Conservation (phyloP, 139 green algal genomes). For the Eudorina sp. region DNA sequence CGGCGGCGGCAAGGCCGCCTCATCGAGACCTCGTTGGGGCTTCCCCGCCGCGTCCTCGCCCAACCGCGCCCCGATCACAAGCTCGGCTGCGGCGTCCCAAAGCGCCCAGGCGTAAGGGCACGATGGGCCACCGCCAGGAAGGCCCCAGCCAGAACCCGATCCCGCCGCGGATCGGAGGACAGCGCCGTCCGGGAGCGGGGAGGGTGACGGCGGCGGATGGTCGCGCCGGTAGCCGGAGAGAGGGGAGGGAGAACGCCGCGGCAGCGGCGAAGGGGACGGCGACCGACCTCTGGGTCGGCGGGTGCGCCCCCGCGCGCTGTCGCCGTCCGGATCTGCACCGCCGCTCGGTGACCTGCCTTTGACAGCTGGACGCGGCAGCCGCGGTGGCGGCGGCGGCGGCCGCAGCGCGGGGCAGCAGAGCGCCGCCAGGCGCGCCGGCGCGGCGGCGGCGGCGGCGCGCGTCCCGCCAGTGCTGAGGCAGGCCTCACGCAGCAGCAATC, state of each 20-base stretch:
- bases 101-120: slow-evolving; percentile 13
- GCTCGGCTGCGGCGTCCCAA: not conserved
- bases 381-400: not conserved
- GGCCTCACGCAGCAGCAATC: not conserved
- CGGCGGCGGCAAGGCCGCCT: not conserved
- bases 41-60: not conserved
- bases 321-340: too few species aligned
- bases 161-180: not conserved
- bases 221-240: too few species aligned
- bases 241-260: not conserved
- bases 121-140: not conserved
- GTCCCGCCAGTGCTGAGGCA: not conserved
- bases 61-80: not conserved
- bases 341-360: too few species aligned
- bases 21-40: too few species aligned
- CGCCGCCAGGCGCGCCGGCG: slow-evolving; percentile 2
- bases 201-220: too few species aligned
- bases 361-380: too few species aligned
- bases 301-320: too few species aligned
- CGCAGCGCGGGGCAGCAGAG: not conserved
- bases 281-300: not conserved
- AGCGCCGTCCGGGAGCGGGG: too few species aligned
- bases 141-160: not conserved
- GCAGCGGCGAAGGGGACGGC: not conserved
- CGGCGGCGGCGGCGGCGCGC: not conserved